A percentile compares a stretch with the other conserved stretches of the same genome.
Evolutionary conservation across 140 eudicot species (phyloP).

Genomic region (Cichorium intybus): DNA sequence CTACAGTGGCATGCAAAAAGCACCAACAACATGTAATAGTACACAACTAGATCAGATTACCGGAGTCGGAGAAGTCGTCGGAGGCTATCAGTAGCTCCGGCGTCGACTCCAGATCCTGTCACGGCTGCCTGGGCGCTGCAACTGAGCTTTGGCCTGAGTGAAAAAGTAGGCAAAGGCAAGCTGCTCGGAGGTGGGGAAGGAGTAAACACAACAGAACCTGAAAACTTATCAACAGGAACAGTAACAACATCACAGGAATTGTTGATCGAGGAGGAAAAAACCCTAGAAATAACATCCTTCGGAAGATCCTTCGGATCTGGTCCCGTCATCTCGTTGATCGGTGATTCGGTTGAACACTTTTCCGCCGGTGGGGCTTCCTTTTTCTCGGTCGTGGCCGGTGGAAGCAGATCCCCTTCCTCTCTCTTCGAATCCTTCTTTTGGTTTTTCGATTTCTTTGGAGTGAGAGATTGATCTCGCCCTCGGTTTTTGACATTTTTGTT

Average conservation of each 20-base stretch:
- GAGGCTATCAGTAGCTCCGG: conserved; percentile 66
- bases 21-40: conserved; percentile 2
- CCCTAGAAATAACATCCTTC: conserved; percentile 32
- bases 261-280: conserved; percentile 7
- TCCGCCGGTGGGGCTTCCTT: conserved; percentile 5
- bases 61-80: conserved; percentile 62
- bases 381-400: conserved; percentile 19
- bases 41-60: conserved; percentile 26
- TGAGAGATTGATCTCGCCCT: conserved; percentile 38
- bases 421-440: conserved; percentile 23
- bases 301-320: conserved; percentile 50
- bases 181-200: conserved; percentile 90
- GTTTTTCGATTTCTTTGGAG: conserved; percentile 48
- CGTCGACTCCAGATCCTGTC: conserved; percentile 47
- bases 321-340: conserved; percentile 24
- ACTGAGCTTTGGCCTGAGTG: conserved; percentile 67
- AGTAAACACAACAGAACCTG: conserved; percentile 45
- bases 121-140: conserved; percentile 43
- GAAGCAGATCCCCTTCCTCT: conserved; percentile 15
- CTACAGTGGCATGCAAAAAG: conserved; percentile 35
- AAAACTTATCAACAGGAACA: conserved; percentile 30
- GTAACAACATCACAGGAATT: conserved; percentile 1
- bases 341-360: background rate
- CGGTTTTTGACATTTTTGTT: conserved; percentile 37
- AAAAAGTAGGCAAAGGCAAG: conserved; percentile 89